A percentile compares a stretch with the other conserved stretches of the same genome.
These are phyloP conservation scores for Yamadazyma philogaea DNA, from an alignment of 805 yeast genomes.

Conservation along the genomic window DNA sequence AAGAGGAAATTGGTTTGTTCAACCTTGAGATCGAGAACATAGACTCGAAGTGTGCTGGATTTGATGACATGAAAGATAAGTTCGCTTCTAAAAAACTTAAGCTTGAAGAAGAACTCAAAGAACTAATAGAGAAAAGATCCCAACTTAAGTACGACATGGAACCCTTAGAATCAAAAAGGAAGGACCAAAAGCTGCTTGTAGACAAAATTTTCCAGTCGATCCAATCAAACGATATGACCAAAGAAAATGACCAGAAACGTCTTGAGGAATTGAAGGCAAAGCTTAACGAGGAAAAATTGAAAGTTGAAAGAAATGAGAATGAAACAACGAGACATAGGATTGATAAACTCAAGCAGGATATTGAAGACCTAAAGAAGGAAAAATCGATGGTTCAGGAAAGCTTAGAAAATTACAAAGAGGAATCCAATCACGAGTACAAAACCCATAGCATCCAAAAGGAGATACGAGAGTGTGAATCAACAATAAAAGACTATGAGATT, in stretches of 20 bases:
- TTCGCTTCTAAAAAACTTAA: conserved; percentile 11
- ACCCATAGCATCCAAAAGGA: not conserved
- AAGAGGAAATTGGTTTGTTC: conserved; percentile 16
- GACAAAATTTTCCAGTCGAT: not conserved
- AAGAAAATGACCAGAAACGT: conserved; percentile 1
- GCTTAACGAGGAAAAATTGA: conserved; percentile 18
- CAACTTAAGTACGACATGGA: conserved; percentile 3
- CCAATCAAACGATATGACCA: not conserved
- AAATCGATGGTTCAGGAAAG: conserved; percentile 4
- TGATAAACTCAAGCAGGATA: not conserved
- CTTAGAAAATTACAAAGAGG: not conserved
- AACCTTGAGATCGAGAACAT: not conserved
- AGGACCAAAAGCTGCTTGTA: not conserved
- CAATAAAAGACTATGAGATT: conserved; percentile 5
- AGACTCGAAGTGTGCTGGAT: conserved; percentile 11
- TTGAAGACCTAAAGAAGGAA: conserved; percentile 6
- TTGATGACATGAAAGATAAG: conserved; percentile 4
- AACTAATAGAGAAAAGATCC: not conserved
- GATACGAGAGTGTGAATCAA: not conserved
- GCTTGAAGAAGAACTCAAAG: not conserved
- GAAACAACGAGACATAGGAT: not conserved
- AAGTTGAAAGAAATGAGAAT: conserved; percentile 9
- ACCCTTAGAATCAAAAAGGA: conserved; percentile 1
- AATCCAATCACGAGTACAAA: not conserved
- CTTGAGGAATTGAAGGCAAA: conserved; percentile 16